These are phyloP conservation scores for Marasmius sp. DNA, from an alignment of 1,284 basidiomycete genomes.

Conservation along the genomic window DNA sequence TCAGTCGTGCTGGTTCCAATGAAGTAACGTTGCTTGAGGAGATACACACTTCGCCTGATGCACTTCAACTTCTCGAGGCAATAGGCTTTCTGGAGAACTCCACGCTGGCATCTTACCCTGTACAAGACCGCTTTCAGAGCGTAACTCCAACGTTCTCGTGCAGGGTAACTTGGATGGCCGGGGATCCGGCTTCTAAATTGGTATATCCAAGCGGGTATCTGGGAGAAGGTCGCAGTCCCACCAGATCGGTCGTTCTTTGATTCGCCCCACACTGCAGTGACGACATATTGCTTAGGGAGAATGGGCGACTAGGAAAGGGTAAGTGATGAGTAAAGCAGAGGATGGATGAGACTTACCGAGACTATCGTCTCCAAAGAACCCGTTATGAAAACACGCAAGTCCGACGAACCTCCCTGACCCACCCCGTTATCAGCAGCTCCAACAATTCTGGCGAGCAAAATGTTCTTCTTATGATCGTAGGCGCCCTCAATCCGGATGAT, in stretches of 20 bases:
- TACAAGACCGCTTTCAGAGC: not conserved
- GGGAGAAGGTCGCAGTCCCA: not conserved
- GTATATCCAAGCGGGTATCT: conserved; percentile 8
- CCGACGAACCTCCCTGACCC: not conserved
- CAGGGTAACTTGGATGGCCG: not conserved
- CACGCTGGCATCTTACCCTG: not conserved
- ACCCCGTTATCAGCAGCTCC: not conserved
- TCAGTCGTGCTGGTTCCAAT: not conserved
- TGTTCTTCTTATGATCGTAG: not conserved
- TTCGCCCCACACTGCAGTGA: not conserved
- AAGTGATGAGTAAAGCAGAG: no score
- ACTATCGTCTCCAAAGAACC: not conserved
- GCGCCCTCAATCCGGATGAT: not conserved
- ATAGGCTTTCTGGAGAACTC: not conserved
- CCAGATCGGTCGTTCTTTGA: not conserved
- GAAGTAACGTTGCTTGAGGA: not conserved
- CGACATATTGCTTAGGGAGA: not conserved
- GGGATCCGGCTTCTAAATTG: not conserved
- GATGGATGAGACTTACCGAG: not conserved
- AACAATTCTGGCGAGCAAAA: not conserved
- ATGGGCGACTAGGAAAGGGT: not conserved
- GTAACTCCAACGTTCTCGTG: not conserved
- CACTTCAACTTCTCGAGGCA: not conserved
- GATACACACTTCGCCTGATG: not conserved
- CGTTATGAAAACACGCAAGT: not conserved